Percentiles rank a stretch among this genome's conserved stretches.
Conservation (phyloP, 495 filamentous ascomycete genomes). For the Extremus antarcticus region DNA sequence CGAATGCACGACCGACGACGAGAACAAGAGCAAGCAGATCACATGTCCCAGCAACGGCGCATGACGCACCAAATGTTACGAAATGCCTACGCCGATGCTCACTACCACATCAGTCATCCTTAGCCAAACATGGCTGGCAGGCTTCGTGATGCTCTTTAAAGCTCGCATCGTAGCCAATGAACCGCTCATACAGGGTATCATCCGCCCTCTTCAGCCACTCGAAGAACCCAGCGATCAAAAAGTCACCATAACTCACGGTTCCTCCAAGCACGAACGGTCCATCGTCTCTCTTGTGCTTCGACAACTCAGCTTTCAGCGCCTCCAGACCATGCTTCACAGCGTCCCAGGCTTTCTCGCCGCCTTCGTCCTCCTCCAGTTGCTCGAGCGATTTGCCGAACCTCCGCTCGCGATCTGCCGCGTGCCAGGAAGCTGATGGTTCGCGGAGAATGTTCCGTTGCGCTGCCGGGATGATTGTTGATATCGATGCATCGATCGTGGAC, state of each 20-base stretch:
- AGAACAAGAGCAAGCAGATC: too few species aligned
- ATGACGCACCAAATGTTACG: too few species aligned
- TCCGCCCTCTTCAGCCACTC: constrained; percentile 26
- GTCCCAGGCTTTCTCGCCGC: constrained; percentile 33
- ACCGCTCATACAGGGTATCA: constrained; percentile 9
- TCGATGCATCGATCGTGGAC: constrained; percentile 15
- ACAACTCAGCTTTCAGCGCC: constrained; percentile 37
- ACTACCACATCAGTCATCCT: constrained; percentile 6
- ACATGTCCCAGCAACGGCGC: too few species aligned
- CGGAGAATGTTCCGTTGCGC: constrained; percentile 32
- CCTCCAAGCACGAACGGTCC: constrained; percentile 41
- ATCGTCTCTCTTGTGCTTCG: constrained; percentile 30
- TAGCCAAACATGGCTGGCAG: constrained; percentile 17
- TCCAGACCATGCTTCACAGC: constrained; percentile 26
- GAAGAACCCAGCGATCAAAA: constrained; percentile 30
- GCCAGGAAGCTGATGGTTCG: constrained; percentile 34
- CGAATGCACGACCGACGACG: too few species aligned
- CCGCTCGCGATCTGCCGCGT: constrained; percentile 30
- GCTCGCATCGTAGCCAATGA: constrained; percentile 11
- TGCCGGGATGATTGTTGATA: constrained; percentile 25
- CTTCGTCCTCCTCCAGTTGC: constrained; percentile 29
- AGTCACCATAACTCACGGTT: constrained; percentile 25
- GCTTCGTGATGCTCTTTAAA: constrained; percentile 20
- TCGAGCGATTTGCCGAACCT: constrained; percentile 34
- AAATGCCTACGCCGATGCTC: background rate